These are phyloP conservation scores for Hibiscus tridactylites DNA, from an alignment of 345 rosid species.

Conservation along the genomic window DNA sequence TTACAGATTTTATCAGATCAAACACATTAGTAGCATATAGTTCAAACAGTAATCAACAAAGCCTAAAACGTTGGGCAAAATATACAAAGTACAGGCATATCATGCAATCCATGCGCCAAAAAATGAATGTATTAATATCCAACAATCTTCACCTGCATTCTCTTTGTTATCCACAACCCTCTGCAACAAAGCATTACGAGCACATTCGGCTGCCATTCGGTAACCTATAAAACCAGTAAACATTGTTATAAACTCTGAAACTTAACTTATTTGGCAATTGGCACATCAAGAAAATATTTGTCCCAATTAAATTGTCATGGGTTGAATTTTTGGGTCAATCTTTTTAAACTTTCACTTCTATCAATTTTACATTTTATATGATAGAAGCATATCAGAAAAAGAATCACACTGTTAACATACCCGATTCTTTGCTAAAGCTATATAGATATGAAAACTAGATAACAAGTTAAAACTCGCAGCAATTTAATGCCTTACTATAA, in stretches of 20 bases:
- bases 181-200: conserved; percentile 61
- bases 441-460: background rate
- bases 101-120: background rate
- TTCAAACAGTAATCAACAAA: background rate
- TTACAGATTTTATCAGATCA: background rate
- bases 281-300: background rate
- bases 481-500: background rate
- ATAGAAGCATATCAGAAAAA: background rate
- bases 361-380: background rate
- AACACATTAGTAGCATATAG: background rate
- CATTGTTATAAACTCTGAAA: background rate
- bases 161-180: conserved; percentile 74
- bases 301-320: background rate
- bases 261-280: background rate
- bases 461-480: background rate
- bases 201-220: conserved; percentile 96
- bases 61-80: background rate
- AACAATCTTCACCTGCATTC: conserved; percentile 46
- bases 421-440: background rate
- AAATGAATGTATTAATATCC: background rate
- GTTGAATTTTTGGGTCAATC: background rate
- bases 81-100: background rate
- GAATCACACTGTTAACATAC: background rate
- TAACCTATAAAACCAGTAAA: conserved; percentile 46
- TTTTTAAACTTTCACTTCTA: background rate